Evolutionary conservation across 2,329 filamentous ascomycete genomes (phyloP).

Genomic region (Phoma sp.): DNA sequence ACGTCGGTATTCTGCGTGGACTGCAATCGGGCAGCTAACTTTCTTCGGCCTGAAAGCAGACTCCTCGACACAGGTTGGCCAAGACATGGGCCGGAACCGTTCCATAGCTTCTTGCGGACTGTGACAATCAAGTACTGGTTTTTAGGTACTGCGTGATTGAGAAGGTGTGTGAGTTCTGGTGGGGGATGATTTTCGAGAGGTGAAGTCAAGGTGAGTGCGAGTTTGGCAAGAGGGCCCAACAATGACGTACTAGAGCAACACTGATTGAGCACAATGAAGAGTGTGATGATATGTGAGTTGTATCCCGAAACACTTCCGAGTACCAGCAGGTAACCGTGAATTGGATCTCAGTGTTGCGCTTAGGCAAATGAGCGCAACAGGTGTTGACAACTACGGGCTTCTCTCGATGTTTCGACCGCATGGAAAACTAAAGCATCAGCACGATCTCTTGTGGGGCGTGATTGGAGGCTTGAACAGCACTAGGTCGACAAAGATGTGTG

Average conservation of each 20-base stretch:
- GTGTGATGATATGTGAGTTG: not conserved
- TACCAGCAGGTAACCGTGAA: too few species aligned
- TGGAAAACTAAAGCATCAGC: too few species aligned
- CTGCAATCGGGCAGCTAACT: slow-evolving; percentile 14
- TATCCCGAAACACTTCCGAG: not conserved
- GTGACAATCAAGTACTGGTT: not conserved
- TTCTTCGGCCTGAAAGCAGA: slow-evolving; percentile 3
- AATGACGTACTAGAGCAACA: not conserved
- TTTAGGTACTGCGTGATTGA: not conserved
- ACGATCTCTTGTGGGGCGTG: too few species aligned
- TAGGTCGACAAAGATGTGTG: too few species aligned
- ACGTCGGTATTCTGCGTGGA: slow-evolving; percentile 30
- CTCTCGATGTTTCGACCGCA: too few species aligned
- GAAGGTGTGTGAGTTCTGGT: not conserved
- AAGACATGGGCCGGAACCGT: not conserved
- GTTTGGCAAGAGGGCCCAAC: not conserved
- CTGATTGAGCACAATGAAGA: not conserved
- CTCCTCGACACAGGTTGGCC: slow-evolving; percentile 6
- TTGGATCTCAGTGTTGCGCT: too few species aligned
- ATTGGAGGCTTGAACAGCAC: too few species aligned
- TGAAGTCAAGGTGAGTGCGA: slow-evolving; percentile 7
- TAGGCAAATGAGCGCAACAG: too few species aligned
- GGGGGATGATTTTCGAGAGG: not conserved
- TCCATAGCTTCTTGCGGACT: not conserved
- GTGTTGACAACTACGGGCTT: too few species aligned